Evolutionary conservation across 495 filamentous ascomycete genomes (phyloP), one percentile per base, ranked within the genome.

Genomic region (Penicillium flavigenum): DNA sequence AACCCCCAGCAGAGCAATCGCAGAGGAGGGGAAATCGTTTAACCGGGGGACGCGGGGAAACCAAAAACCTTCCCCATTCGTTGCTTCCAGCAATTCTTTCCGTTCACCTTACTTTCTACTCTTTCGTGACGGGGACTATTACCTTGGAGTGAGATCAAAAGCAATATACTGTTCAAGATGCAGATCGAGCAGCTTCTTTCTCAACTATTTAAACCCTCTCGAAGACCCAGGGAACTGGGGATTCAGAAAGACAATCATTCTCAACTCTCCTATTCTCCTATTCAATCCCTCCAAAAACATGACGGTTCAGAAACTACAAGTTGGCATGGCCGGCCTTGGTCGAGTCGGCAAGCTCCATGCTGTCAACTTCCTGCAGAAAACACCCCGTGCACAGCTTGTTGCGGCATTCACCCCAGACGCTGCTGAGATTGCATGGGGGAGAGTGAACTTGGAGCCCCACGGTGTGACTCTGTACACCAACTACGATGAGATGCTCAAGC

Each of bases 261-360:
- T 2, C 34, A 36, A 14, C 10, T 44, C 19, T 31, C 34, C 46
- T 32, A 0, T 29, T 44, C 19, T 31, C 34, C 46, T 32, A 0
- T 29, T 9, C 6, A 7, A n/a, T 49, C 36, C 55, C 14, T 52
- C 11, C n/a, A 31, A 12, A 48, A 71, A 38, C 45, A 78, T 76
- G 71, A 38, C 67, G 16, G 59, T 63, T 31, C 58, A 65, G 43
- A 76, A 68, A 43, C 68, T 78, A 58, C 63, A 67, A 50, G 67
- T 80, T 52, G 78, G 62, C 39, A 67, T 73, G 57, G 75, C 74
- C 20, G 79, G 79, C 57, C 72, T 82, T 24, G 79, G 79, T 45
- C 77, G 79, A 29, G 79, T 82, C 67, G 79, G 77, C 26, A 74
- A 76, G 54, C 62, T 74, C 31, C 79, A 81, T 62, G 77, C 72